Evolutionary conservation across 371 early-diverging fungal species (phyloP).

Genomic region (Haplosporangium sp.): DNA sequence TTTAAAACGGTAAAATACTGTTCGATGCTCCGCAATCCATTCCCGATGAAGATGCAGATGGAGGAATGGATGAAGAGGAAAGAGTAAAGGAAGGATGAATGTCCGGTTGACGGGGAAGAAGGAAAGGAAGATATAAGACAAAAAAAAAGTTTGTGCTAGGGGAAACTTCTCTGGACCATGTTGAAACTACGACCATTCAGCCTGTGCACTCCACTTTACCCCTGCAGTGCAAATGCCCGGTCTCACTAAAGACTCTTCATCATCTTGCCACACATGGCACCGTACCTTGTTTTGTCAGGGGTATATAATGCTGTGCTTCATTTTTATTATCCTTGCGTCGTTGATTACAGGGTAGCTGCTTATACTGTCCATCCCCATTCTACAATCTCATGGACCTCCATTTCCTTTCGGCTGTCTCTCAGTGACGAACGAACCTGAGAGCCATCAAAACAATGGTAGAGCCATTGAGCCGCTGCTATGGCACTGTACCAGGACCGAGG

Average conservation of each 20-base stretch:
- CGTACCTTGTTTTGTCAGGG: no score
- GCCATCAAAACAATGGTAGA: constrained; percentile 41
- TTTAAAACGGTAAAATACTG: background rate
- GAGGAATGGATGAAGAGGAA: background rate
- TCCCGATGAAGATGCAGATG: no score
- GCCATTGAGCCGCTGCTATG: constrained; percentile 48
- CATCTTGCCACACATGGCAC: no score
- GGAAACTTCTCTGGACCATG: background rate
- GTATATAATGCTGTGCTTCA: background rate
- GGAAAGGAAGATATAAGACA: background rate
- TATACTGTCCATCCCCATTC: constrained; percentile 40
- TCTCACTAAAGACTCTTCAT: no score
- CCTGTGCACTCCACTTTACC: no score
- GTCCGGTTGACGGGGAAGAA: background rate
- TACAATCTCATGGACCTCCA: constrained; percentile 24
- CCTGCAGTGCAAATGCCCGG: no score
- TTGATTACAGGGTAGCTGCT: background rate
- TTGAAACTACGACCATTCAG: no score
- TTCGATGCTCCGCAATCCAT: no score
- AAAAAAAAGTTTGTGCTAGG: background rate
- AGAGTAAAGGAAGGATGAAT: background rate
- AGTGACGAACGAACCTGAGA: background rate
- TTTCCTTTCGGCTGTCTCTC: constrained; percentile 5
- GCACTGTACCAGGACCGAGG: constrained; percentile 51
- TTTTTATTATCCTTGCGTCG: background rate